These are phyloP conservation scores for Daldinia childiae DNA, from an alignment of 495 filamentous ascomycete species.

Conservation along the genomic window DNA sequence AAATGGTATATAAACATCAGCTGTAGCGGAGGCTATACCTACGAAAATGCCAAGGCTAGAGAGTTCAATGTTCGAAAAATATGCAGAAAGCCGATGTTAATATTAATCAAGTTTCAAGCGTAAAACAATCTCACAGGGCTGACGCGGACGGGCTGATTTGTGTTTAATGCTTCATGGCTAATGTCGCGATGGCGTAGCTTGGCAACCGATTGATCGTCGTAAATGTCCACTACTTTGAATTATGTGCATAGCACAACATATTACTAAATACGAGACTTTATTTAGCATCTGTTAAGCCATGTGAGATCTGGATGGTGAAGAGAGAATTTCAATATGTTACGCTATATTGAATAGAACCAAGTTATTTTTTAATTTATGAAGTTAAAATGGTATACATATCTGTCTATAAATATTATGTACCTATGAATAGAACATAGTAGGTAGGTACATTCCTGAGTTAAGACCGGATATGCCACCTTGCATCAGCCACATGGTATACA, in stretches of 20 bases:
- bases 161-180: constrained; percentile 16
- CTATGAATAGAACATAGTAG: no score
- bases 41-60: not conserved
- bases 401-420: not conserved
- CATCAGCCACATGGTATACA: constrained; percentile 27
- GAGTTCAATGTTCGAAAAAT: not conserved
- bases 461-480: not conserved
- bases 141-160: constrained; percentile 28
- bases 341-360: not conserved
- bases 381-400: not conserved
- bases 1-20: not conserved
- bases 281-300: not conserved
- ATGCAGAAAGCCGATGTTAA: constrained; percentile 13
- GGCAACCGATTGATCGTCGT: constrained; percentile 30
- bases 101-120: constrained; percentile 16
- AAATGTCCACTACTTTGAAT: constrained; percentile 19
- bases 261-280: constrained; percentile 21
- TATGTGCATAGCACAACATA: constrained; percentile 24
- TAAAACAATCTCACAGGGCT: constrained; percentile 19
- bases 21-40: not conserved
- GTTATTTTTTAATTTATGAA: not conserved
- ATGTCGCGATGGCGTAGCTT: constrained; percentile 33
- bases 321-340: not conserved
- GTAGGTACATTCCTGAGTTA: no score
- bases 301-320: not conserved